phyloP scores from a whole-genome alignment of 805 yeast species.

The Saccharomycopsis vini region DNA sequence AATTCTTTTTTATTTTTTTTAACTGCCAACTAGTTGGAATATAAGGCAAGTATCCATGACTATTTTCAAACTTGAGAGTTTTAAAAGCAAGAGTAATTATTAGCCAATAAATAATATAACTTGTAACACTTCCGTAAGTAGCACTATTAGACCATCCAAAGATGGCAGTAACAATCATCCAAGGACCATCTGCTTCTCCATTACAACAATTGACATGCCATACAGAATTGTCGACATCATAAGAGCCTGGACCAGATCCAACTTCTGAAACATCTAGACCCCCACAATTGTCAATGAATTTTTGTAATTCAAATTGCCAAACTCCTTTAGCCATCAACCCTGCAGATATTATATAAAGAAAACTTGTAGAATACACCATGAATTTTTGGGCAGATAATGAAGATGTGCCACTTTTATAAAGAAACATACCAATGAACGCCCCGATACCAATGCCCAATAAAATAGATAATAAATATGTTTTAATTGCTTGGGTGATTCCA shows the following conservation, averaged over 20 bases:
- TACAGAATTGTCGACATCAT: conserved; percentile 65
- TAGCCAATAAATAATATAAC: conserved; percentile 68
- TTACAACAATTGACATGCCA: conserved; percentile 97
- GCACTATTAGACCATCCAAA: conserved; percentile 94
- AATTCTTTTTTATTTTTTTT: conserved; percentile 37
- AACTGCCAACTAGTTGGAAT: conserved; percentile 56
- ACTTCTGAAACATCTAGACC: conserved; percentile 82
- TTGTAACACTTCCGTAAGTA: conserved; percentile 74
- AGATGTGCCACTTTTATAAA: conserved; percentile 64
- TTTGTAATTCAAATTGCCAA: conserved; percentile 80
- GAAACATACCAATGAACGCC: conserved; percentile 47
- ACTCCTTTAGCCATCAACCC: conserved; percentile 81
- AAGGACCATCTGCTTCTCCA: conserved; percentile 79
- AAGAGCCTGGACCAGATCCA: conserved; percentile 90
- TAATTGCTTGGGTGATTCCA: conserved; percentile 59
- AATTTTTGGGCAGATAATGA: conserved; percentile 68
- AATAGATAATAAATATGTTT: conserved; percentile 58
- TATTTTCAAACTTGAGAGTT: conserved; percentile 43
- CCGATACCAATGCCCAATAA: conserved; percentile 53
- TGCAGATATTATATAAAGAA: conserved; percentile 75
- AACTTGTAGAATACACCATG: conserved; percentile 64
- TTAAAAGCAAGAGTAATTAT: conserved; percentile 35
- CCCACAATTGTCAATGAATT: conserved; percentile 59
- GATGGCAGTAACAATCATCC: conserved; percentile 85
- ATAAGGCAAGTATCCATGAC: conserved; percentile 47